Evolutionary conservation across 202 grass and related monocot genomes (phyloP).

Genomic region (Carex arenaria): DNA sequence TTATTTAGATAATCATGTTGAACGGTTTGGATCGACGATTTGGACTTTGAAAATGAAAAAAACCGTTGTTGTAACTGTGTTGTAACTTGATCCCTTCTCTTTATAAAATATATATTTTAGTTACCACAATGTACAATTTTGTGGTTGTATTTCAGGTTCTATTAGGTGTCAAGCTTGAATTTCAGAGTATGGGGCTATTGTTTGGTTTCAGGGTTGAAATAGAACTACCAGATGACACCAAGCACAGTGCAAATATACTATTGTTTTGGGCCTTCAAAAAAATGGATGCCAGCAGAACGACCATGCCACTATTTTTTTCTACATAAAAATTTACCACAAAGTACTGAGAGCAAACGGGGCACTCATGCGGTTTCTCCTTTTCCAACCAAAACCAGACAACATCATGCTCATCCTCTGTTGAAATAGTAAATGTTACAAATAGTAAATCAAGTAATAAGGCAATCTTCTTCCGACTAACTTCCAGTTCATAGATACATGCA

Average conservation of each 20-base stretch:
- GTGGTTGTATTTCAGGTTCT: neutral
- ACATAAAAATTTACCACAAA: conserved; percentile 67
- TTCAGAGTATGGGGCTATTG: neutral
- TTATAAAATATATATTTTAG: neutral
- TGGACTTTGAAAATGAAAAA: too few species aligned
- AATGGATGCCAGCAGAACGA: neutral
- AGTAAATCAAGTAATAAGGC: neutral
- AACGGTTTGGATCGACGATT: too few species aligned
- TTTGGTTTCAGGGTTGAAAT: neutral
- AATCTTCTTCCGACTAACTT: neutral
- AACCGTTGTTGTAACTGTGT: too few species aligned
- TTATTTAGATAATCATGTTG: too few species aligned
- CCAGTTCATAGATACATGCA: neutral
- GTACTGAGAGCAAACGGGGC: conserved; percentile 90
- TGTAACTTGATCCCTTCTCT: too few species aligned
- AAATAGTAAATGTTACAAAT: conserved; percentile 13
- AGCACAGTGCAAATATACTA: neutral
- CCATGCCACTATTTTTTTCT: neutral
- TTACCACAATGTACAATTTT: neutral
- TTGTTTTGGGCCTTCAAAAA: neutral
- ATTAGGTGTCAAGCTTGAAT: neutral
- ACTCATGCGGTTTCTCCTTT: conserved; percentile 88
- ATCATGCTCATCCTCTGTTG: conserved; percentile 96
- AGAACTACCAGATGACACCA: neutral
- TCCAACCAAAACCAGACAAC: conserved; percentile 98